A percentile compares a stretch with the other conserved stretches of the same genome.
These are phyloP conservation scores for Ceriops zippeliana DNA, from an alignment of 345 rosid species.

Conservation along the genomic window DNA sequence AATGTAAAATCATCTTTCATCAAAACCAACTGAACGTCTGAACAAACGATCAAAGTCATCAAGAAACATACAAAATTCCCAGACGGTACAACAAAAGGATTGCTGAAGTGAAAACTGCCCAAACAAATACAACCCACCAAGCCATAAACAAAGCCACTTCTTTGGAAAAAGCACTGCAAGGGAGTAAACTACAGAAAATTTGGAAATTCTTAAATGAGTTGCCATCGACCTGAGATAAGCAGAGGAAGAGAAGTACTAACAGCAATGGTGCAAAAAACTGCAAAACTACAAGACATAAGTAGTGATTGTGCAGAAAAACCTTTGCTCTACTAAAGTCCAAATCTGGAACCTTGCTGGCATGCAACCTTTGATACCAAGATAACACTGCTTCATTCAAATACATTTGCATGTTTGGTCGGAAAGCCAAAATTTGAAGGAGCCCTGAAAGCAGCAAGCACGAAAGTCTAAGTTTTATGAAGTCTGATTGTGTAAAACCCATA, in stretches of 20 bases:
- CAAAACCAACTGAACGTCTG: background rate
- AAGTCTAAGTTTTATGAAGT: constrained; percentile 49
- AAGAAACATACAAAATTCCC: constrained; percentile 63
- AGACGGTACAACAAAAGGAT: constrained; percentile 65
- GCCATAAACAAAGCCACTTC: constrained; percentile 64
- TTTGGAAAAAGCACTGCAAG: constrained; percentile 50
- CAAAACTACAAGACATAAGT: constrained; percentile 64
- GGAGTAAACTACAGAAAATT: constrained; percentile 44
- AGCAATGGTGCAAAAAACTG: constrained; percentile 70
- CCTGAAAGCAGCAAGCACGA: constrained; percentile 56
- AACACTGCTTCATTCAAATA: constrained; percentile 85
- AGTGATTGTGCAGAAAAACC: constrained; percentile 87
- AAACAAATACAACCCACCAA: constrained; percentile 86
- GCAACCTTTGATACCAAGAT: constrained; percentile 89
- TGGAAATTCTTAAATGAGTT: constrained; percentile 36
- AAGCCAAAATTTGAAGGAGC: constrained; percentile 49
- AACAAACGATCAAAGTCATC: constrained; percentile 19
- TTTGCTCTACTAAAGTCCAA: constrained; percentile 87
- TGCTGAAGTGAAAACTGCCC: constrained; percentile 54
- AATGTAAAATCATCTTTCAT: no score
- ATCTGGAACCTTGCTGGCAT: constrained; percentile 81
- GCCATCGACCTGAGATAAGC: constrained; percentile 58
- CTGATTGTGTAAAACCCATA: constrained; percentile 46
- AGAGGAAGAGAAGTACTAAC: constrained; percentile 58
- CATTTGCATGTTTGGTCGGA: constrained; percentile 80